phyloP scores from a whole-genome alignment of 2,329 filamentous ascomycete genomes.

The Dactylellina sp. region DNA sequence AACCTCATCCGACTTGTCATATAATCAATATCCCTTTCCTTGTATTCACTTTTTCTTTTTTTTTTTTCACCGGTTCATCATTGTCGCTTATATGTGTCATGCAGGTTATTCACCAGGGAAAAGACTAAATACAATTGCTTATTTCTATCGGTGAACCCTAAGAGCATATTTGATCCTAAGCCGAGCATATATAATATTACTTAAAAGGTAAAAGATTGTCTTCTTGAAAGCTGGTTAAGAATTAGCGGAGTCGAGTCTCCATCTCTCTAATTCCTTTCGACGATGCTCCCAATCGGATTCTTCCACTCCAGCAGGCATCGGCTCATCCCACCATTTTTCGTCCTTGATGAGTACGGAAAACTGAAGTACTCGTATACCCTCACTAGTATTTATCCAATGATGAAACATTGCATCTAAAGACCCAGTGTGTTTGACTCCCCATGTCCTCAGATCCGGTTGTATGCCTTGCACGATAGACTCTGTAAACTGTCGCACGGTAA shows the following conservation, averaged over 20 bases:
- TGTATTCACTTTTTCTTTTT: constrained; percentile 29
- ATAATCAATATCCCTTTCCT: constrained; percentile 49
- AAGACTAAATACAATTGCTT: constrained; percentile 51
- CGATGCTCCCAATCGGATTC: background rate
- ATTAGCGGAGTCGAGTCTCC: no score
- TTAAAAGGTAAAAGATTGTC: no score
- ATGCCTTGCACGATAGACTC: background rate
- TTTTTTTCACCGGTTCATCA: constrained; percentile 50
- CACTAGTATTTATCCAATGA: background rate
- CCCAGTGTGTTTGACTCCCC: background rate
- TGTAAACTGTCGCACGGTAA: background rate
- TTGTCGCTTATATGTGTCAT: constrained; percentile 51
- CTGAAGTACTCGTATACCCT: background rate
- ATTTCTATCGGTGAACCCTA: constrained; percentile 48
- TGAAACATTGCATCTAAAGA: background rate
- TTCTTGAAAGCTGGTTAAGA: no score
- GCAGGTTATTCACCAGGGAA: constrained; percentile 48
- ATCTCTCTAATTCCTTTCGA: background rate
- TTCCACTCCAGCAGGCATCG: background rate
- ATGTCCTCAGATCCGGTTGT: background rate
- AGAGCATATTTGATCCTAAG: background rate
- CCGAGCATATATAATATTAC: background rate
- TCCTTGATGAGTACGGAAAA: background rate
- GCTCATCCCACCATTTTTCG: background rate
- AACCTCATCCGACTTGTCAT: constrained; percentile 48